These are phyloP conservation scores for Vinca minor DNA, from an alignment of 257 asterid genomes.

Conservation along the genomic window DNA sequence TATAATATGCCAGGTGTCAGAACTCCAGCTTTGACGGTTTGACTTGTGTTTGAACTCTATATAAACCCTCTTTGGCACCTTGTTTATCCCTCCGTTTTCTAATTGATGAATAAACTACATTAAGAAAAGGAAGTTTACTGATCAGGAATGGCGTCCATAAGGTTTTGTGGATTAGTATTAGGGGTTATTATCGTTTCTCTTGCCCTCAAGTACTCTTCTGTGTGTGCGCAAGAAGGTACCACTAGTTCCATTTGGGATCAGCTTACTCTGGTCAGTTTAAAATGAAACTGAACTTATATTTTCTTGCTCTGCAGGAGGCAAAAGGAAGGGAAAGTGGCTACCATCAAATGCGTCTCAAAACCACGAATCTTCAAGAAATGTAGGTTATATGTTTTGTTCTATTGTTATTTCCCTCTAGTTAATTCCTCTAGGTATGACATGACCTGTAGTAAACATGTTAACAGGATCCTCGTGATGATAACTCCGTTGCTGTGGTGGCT, in stretches of 20 bases:
- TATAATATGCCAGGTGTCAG: conserved; percentile 39
- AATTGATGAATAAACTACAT: conserved; percentile 12
- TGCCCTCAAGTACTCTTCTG: conserved; percentile 29
- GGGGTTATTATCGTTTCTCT: conserved; percentile 31
- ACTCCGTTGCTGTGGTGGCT: conserved; percentile 4
- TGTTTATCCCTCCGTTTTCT: conserved; percentile 22
- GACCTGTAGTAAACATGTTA: not conserved
- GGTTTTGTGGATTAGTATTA: conserved; percentile 27
- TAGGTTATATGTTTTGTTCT: conserved; percentile 10
- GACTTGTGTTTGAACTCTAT: conserved; percentile 55
- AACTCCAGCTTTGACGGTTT: conserved; percentile 65
- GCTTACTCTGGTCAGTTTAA: not conserved
- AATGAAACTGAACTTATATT: not conserved
- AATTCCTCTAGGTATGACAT: not conserved
- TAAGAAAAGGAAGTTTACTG: not conserved
- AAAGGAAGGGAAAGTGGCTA: conserved; percentile 16
- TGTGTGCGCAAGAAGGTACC: conserved; percentile 35
- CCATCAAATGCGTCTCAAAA: conserved; percentile 10
- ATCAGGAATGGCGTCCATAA: conserved; percentile 37
- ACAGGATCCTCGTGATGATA: conserved; percentile 21
- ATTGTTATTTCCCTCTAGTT: not conserved
- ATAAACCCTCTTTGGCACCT: conserved; percentile 28
- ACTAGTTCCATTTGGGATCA: not conserved
- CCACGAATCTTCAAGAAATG: conserved; percentile 21
- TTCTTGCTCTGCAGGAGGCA: conserved; percentile 21